Evolutionary conservation across 2,329 filamentous ascomycete species (phyloP).

Genomic region (Pseudofabraea citricarpa): DNA sequence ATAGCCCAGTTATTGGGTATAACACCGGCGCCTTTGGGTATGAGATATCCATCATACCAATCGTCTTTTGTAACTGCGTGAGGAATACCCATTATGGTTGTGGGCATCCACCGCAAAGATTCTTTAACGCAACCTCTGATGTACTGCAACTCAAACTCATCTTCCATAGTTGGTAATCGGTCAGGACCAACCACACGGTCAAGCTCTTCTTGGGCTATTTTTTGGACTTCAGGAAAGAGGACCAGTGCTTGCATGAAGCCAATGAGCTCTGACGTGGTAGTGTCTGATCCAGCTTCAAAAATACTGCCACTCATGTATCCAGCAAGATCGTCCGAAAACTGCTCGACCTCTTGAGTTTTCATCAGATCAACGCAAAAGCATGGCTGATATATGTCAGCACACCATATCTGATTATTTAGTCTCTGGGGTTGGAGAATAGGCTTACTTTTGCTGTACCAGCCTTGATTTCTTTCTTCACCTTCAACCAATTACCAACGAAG

Average conservation of each 20-base stretch:
- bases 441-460: slow-evolving; percentile 4
- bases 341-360: slow-evolving; percentile 3
- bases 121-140: slow-evolving; percentile 39
- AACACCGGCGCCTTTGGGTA: slow-evolving; percentile 40
- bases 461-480: slow-evolving; percentile 29
- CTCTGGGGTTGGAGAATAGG: too few species aligned
- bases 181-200: slow-evolving; percentile 33
- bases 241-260: slow-evolving; percentile 34
- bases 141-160: slow-evolving; percentile 34
- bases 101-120: slow-evolving; percentile 17
- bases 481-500: slow-evolving; percentile 36
- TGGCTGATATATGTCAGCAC: slow-evolving; percentile 2
- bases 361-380: slow-evolving; percentile 10
- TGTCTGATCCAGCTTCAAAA: slow-evolving; percentile 33
- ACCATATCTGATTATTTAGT: too few species aligned
- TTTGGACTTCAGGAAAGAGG: slow-evolving; percentile 37
- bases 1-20: slow-evolving; percentile 36
- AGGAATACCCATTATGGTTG: slow-evolving; percentile 29
- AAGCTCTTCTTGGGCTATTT: slow-evolving; percentile 36
- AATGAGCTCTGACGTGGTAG: slow-evolving; percentile 30
- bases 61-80: slow-evolving; percentile 37
- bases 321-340: slow-evolving; percentile 2
- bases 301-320: slow-evolving; percentile 16
- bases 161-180: slow-evolving; percentile 32
- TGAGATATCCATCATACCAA: slow-evolving; percentile 37